phyloP scores from a whole-genome alignment of 2,329 filamentous ascomycete genomes.

The Furcasterigmium furcatum region DNA sequence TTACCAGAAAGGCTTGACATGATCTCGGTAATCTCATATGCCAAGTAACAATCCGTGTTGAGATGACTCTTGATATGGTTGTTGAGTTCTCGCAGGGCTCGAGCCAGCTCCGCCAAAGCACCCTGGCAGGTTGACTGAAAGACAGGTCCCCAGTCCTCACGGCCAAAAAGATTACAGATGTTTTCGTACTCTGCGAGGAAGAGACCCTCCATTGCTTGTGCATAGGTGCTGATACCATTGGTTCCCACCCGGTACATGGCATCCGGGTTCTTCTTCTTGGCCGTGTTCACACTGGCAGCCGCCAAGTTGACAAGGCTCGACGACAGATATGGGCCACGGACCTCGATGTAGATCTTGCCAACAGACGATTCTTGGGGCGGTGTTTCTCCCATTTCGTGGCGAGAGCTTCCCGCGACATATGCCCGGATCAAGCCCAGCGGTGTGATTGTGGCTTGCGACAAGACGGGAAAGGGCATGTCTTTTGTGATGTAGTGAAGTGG shows the following conservation, averaged over 20 bases:
- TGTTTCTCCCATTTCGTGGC: constrained; percentile 15
- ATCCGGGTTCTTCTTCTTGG: constrained; percentile 77
- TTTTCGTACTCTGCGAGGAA: constrained; percentile 89
- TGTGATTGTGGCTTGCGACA: constrained; percentile 73
- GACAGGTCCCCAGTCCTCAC: constrained; percentile 79
- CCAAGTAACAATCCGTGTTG: constrained; percentile 87
- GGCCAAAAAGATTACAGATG: constrained; percentile 79
- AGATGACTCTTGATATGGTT: constrained; percentile 83
- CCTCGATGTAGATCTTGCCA: constrained; percentile 80
- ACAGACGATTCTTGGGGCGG: constrained; percentile 62
- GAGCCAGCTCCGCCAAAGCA: constrained; percentile 76
- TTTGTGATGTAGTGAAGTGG: constrained; percentile 93
- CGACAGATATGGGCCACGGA: constrained; percentile 83
- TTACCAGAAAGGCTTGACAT: constrained; percentile 76
- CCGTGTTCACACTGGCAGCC: constrained; percentile 78
- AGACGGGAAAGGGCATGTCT: constrained; percentile 75
- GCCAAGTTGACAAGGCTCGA: constrained; percentile 81
- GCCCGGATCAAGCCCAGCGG: constrained; percentile 75
- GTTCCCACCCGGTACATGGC: constrained; percentile 84
- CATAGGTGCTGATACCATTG: constrained; percentile 89
- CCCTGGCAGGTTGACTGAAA: constrained; percentile 77
- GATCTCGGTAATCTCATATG: constrained; percentile 92
- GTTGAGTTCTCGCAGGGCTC: constrained; percentile 86
- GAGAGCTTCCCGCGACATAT: constrained; percentile 52
- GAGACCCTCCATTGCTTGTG: constrained; percentile 80